Conservation (phyloP, 2,329 filamentous ascomycete genomes). For the Albophoma yamanashiensis region DNA sequence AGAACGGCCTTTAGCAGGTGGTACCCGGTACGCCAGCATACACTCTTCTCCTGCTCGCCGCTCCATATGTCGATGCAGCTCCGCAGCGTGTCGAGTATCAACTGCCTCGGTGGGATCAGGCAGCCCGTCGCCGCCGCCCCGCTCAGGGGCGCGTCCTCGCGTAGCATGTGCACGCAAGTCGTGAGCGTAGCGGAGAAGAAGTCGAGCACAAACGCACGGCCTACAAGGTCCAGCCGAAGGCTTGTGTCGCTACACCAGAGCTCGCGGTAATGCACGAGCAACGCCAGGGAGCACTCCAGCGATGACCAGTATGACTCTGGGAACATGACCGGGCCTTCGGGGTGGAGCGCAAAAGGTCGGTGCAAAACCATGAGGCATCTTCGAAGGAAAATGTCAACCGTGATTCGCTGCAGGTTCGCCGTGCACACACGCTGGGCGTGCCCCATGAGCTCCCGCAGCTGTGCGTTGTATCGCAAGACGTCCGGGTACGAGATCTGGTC, state of each 20-base stretch:
- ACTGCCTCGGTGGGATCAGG: conserved; percentile 20
- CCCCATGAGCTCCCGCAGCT: conserved; percentile 21
- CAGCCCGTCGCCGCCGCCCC: conserved; percentile 14
- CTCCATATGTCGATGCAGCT: conserved; percentile 24
- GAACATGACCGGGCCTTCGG: conserved; percentile 19
- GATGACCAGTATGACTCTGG: conserved; percentile 26
- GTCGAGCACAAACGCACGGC: conserved; percentile 21
- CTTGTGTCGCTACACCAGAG: conserved; percentile 17
- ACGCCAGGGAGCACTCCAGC: conserved; percentile 23
- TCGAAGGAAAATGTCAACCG: conserved; percentile 22
- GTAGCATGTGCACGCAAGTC: conserved; percentile 21
- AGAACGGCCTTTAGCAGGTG: conserved; percentile 16
- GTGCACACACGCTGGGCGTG: conserved; percentile 17
- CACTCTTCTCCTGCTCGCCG: conserved; percentile 22
- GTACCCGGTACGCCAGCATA: conserved; percentile 23
- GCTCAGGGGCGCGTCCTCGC: conserved; percentile 21
- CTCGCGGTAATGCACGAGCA: conserved; percentile 24
- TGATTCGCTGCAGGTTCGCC: conserved; percentile 19
- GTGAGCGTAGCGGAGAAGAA: conserved; percentile 24
- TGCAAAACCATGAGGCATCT: conserved; percentile 25
- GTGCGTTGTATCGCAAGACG: conserved; percentile 19
- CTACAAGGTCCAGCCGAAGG: conserved; percentile 18
- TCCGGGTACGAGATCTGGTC: conserved; percentile 20
- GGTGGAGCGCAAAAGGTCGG: conserved; percentile 22
- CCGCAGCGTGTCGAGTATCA: conserved; percentile 21